These are phyloP conservation scores for Aspergillus sparsus DNA, from an alignment of 495 filamentous ascomycete species.

Conservation along the genomic window DNA sequence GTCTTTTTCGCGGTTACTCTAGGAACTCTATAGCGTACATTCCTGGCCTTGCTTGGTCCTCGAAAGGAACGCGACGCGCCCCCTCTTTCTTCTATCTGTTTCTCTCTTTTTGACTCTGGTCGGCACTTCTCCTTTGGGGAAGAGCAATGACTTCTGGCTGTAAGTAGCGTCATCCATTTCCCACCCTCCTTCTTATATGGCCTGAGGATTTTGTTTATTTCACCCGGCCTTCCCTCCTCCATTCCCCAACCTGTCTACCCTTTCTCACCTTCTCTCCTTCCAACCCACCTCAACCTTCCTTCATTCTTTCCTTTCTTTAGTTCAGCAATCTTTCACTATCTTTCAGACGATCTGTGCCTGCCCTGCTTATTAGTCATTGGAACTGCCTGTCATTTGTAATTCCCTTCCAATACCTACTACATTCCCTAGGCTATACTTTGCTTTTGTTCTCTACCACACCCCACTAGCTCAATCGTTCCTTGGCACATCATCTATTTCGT, in stretches of 20 bases:
- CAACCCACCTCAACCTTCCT: slow-evolving; percentile 24
- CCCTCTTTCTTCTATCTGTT: slow-evolving; percentile 24
- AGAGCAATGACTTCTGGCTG: slow-evolving; percentile 43
- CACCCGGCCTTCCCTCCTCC: slow-evolving; percentile 30
- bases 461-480: not conserved
- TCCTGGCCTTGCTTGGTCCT: slow-evolving; percentile 46
- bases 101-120: slow-evolving; percentile 27
- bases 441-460: not conserved
- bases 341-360: slow-evolving; percentile 17
- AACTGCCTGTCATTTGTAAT: slow-evolving; percentile 9
- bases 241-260: slow-evolving; percentile 29
- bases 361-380: slow-evolving; percentile 15
- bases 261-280: slow-evolving; percentile 20
- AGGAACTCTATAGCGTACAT: slow-evolving; percentile 46
- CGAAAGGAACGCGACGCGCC: slow-evolving; percentile 45
- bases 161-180: slow-evolving; percentile 39
- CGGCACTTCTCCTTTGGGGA: slow-evolving; percentile 28
- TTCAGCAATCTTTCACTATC: slow-evolving; percentile 29
- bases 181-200: slow-evolving; percentile 36
- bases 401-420: slow-evolving; percentile 1
- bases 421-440: not conserved
- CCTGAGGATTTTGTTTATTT: slow-evolving; percentile 48
- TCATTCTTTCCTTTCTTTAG: slow-evolving; percentile 26
- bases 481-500: slow-evolving; percentile 2
- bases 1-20: slow-evolving; percentile 31